These are phyloP conservation scores for Xylariaceae sp. DNA, from an alignment of 2,329 filamentous ascomycete genomes.

Conservation along the genomic window DNA sequence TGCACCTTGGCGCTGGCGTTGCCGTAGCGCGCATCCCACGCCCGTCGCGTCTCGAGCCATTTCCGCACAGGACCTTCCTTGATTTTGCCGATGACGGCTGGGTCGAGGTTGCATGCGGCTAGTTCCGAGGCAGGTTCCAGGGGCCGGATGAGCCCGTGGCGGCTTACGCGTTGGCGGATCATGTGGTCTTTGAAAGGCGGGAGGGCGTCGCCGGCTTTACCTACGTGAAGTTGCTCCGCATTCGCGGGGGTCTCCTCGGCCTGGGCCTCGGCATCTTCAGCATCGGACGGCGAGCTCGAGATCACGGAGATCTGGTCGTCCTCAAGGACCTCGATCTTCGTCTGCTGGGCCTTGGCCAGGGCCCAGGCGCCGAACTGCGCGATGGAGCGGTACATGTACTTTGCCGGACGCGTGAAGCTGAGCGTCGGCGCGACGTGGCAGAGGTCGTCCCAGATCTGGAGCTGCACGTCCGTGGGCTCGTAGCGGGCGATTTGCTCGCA, in stretches of 20 bases:
- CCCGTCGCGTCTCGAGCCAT: slow-evolving; percentile 70
- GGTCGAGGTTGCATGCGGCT: slow-evolving; percentile 56
- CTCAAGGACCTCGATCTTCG: slow-evolving; percentile 72
- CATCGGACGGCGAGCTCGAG: slow-evolving; percentile 51
- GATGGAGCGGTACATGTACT: slow-evolving; percentile 89
- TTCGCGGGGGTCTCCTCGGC: slow-evolving; percentile 16
- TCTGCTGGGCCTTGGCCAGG: slow-evolving; percentile 73
- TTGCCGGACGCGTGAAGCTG: slow-evolving; percentile 94
- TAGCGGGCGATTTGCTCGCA: slow-evolving; percentile 58
- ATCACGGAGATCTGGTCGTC: slow-evolving; percentile 74
- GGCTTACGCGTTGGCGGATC: slow-evolving; percentile 83
- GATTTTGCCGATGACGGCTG: slow-evolving; percentile 66
- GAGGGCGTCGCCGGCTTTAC: slow-evolving; percentile 79
- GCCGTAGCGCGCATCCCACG: slow-evolving; percentile 70
- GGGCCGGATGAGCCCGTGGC: slow-evolving; percentile 67
- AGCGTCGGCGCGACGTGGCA: slow-evolving; percentile 89
- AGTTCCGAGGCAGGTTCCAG: slow-evolving; percentile 62
- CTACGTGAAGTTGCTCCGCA: slow-evolving; percentile 46
- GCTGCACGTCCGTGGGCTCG: slow-evolving; percentile 80
- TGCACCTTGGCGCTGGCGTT: slow-evolving; percentile 66
- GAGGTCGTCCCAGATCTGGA: slow-evolving; percentile 93
- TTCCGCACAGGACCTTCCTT: slow-evolving; percentile 75
- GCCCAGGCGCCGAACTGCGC: slow-evolving; percentile 94
- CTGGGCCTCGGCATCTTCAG: slow-evolving; percentile 29
- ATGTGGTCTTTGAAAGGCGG: slow-evolving; percentile 78